Evolutionary conservation across 2,329 filamentous ascomycete species (phyloP), one percentile per base, ranked within the genome.

Genomic region (Ophiognomonia clavigignenti-juglandacearum): DNA sequence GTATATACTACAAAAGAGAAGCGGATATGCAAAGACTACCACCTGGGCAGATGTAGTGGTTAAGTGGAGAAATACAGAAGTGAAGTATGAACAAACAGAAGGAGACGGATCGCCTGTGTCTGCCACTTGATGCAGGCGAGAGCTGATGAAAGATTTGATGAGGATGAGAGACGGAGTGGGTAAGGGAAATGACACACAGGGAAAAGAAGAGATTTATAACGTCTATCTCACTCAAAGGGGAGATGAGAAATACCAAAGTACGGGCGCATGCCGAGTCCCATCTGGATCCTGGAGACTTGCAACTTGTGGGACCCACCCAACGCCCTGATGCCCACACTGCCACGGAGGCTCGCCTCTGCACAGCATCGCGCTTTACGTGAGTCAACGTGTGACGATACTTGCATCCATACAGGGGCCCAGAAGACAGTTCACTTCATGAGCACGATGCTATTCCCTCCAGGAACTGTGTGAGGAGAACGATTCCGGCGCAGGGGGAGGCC

Each of bases 1-100:
- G 26, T 31, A 31, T 31, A 31, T 31, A n/a, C 29, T 38, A 26
- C 16, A 23, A 18, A 38, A 26, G 23, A 35, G 24, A 27, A 27
- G 7, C 18, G 34, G 36, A 36, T 36, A 18, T n/a, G 24, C 24
- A 26, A 26, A 23, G 27, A 45, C 41, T 44, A 48, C 49, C 49
- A 39, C 49, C 49, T 38, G 49, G 49, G 49, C 44, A 47, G 47
- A 26, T 19, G 35, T 10, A n/a, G n/a, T 34, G 31, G 19, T 13
- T 5, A 40, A 37, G 40, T 14, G n/a, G 29, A 34, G 32, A 34
- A 16, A 16, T 43, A 18, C 40, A 44, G 26, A 16, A 32, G 23
- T 23, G 40, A 43, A 43, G 27, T 9, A 27, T 13, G 10, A n/a
- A 10, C 29, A 31, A 31, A 10, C 13, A 16, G n/a, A n/a, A 34